These are phyloP conservation scores for Taiozyma sp. DNA, from an alignment of 1,139 yeast species.

Conservation along the genomic window DNA sequence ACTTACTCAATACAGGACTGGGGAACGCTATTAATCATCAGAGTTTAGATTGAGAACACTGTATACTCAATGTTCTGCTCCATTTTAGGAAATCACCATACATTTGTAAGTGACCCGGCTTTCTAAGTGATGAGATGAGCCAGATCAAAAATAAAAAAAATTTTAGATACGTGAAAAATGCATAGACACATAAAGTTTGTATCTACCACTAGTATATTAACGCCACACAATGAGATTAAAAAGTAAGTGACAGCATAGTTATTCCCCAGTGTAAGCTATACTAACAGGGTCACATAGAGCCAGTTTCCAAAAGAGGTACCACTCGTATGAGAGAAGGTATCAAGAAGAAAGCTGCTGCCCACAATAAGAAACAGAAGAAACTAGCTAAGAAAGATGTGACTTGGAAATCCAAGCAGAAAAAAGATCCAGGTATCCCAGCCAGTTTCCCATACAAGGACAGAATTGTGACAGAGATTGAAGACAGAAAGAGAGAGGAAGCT, in stretches of 20 bases:
- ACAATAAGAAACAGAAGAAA: constrained; percentile 80
- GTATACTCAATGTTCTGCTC: not conserved
- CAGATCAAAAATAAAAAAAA: not conserved
- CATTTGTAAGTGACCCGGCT: not conserved
- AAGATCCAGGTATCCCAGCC: constrained; percentile 93
- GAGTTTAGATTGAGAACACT: no score
- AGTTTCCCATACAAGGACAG: constrained; percentile 91
- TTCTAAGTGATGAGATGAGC: not conserved
- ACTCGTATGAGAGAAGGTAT: constrained; percentile 96
- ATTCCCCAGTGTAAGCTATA: not conserved
- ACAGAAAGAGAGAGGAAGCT: constrained; percentile 53
- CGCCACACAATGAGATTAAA: constrained; percentile 22
- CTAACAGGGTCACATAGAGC: constrained; percentile 30
- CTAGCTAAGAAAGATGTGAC: constrained; percentile 82
- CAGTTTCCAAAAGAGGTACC: constrained; percentile 78
- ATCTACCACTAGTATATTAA: not conserved
- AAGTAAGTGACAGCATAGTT: constrained; percentile 19
- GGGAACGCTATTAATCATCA: no score
- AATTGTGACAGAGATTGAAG: constrained; percentile 78
- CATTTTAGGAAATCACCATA: not conserved
- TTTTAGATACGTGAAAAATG: not conserved
- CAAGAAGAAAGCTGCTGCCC: constrained; percentile 92
- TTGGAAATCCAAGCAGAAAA: constrained; percentile 84
- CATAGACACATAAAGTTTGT: not conserved
- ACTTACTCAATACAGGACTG: no score